A percentile compares a stretch with the other conserved stretches of the same genome.
Evolutionary conservation across 306 rosid genomes (phyloP).

Genomic region (Corylus heterophylla): DNA sequence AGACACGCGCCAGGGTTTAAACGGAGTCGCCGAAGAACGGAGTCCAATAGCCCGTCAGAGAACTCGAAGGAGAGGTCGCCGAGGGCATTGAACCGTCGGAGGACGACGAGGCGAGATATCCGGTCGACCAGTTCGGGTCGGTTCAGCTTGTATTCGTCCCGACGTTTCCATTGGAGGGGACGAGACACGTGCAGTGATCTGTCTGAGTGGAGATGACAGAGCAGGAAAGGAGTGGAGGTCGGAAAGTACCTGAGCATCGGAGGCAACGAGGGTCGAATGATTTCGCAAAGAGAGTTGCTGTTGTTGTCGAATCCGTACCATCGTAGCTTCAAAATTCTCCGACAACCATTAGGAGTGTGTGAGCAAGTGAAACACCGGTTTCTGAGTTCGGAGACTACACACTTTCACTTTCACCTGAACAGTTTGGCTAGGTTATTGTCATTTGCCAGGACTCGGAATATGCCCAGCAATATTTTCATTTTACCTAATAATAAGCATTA

Average conservation of each 20-base stretch:
- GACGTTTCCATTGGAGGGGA: conserved; percentile 59
- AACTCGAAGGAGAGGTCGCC: conserved; percentile 44
- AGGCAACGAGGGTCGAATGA: neutral
- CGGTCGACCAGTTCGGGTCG: conserved; percentile 49
- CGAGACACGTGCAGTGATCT: conserved; percentile 47
- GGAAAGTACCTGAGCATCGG: conserved; percentile 33
- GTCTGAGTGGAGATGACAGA: conserved; percentile 8
- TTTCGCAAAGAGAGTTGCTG: neutral
- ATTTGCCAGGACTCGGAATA: too few relatives aligned
- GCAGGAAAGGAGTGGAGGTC: conserved; percentile 17
- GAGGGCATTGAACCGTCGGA: conserved; percentile 56
- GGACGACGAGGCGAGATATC: conserved; percentile 70
- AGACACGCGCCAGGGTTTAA: conserved; percentile 61
- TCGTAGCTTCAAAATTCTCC: neutral
- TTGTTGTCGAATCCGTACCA: neutral
- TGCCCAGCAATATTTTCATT: too few relatives aligned
- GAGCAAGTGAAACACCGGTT: too few relatives aligned
- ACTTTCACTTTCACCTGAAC: too few relatives aligned
- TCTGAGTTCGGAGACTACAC: neutral
- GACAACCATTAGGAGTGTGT: neutral
- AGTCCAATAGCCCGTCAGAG: conserved; percentile 67
- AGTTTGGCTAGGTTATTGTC: too few relatives aligned
- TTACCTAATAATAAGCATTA: too few relatives aligned
- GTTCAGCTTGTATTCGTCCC: conserved; percentile 55
- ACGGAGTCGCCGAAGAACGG: conserved; percentile 69